Evolutionary conservation across 352 stramenopile species (phyloP), one percentile per base, ranked within the genome.

Genomic region (Discostella stelligera): DNA sequence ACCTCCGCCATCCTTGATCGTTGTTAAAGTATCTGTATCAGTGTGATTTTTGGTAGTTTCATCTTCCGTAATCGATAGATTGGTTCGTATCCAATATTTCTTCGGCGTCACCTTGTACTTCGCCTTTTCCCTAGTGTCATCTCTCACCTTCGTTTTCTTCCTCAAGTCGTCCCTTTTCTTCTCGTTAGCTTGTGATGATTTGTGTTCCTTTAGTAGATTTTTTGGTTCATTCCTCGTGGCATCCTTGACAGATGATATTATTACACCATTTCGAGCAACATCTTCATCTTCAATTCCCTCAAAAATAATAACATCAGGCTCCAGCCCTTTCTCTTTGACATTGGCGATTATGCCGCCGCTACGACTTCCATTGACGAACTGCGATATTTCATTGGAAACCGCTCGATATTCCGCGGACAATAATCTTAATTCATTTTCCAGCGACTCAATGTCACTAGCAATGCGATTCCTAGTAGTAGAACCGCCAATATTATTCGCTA

Each of bases 11-110:
- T 20, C n/a, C 52, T 8, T 37, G 16, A 8, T 50, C 16, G n/a
- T 11, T 16, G 16, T 39, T 10, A 11, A 27, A 1, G 52, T 0
- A 16, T 41, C 8, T n/a, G 13, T 32, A 23, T 11, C n/a, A 16
- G n/a, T 16, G 52, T 13, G 18, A 30, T 54, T 64, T 10, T 11
- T 66, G 13, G 25, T 8, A 25, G 23, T 30, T 30, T 48, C 18
- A 9, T 30, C n/a, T 27, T 9, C 39, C 25, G 56, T 6, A 1
- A n/a, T 37, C 20, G 46, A n/a, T 65, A 37, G 14, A 53, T 66
- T 49, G 9, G 11, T 14, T 48, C 41, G 41, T 32, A 80, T 61
- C 73, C 73, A 80, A 58, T 68, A 80, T 37, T 72, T 69, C 27
- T 74, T 80, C 11, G 59, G 66, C 20, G 62, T 14, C 13, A 49